phyloP scores from a whole-genome alignment of 1,139 yeast genomes.

The Yamadazyma atmosphaerica region DNA sequence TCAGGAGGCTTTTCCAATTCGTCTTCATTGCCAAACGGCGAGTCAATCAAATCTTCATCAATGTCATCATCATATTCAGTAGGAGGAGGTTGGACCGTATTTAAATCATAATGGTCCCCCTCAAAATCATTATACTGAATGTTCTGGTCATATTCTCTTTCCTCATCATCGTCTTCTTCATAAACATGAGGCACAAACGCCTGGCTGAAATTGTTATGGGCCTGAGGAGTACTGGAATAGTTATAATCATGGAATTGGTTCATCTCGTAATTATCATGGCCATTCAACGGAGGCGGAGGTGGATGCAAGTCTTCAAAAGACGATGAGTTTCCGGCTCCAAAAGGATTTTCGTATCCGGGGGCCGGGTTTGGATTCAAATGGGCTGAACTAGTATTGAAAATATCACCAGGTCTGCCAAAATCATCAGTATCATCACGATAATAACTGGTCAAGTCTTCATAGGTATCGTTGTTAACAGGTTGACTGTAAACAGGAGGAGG shows the following conservation, averaged over 20 bases:
- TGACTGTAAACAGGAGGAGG: constrained; percentile 31
- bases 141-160: constrained; percentile 39
- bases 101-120: constrained; percentile 47
- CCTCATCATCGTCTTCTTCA: constrained; percentile 45
- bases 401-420: constrained; percentile 19
- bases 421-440: constrained; percentile 16
- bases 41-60: constrained; percentile 9
- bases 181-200: constrained; percentile 51
- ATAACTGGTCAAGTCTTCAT: constrained; percentile 20
- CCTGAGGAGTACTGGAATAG: constrained; percentile 10
- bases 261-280: constrained; percentile 27
- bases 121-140: constrained; percentile 43
- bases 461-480: constrained; percentile 19
- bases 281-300: constrained; percentile 15
- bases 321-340: constrained; percentile 12
- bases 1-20: constrained; percentile 33
- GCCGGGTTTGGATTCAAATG: constrained; percentile 13
- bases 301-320: constrained; percentile 15
- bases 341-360: constrained; percentile 16
- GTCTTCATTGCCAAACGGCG: constrained; percentile 37
- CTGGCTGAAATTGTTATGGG: constrained; percentile 26
- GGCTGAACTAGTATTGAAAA: constrained; percentile 24
- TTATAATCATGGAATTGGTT: constrained; percentile 26
- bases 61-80: constrained; percentile 18
- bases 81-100: constrained; percentile 30